Percentiles rank a stretch among this genome's conserved stretches.
Evolutionary conservation across 148 eudicot species (phyloP).

Genomic region (Rhododendron ovatum): DNA sequence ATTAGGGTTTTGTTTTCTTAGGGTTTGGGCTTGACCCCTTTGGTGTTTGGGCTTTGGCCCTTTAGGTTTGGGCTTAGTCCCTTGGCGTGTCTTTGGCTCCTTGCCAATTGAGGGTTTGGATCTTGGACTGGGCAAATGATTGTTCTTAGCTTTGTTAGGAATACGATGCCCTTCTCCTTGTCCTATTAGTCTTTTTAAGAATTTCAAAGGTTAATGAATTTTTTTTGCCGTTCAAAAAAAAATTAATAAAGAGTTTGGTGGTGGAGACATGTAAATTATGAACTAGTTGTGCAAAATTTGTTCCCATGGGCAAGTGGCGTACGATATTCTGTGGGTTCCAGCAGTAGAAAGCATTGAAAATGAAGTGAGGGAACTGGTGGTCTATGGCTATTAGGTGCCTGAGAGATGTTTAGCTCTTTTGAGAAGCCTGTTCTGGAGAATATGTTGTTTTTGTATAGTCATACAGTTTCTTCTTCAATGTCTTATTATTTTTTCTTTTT

Average conservation of each 20-base stretch:
- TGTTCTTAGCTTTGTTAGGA: no score
- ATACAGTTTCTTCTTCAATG: background rate
- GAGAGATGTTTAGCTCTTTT: background rate
- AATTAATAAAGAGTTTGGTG: background rate
- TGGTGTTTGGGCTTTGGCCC: no score
- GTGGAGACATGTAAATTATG: background rate
- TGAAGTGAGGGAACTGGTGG: background rate
- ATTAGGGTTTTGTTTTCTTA: no score
- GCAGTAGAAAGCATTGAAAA: background rate
- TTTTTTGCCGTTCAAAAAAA: no score
- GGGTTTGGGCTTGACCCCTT: no score
- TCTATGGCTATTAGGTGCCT: background rate
- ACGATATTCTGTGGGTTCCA: background rate
- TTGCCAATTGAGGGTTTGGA: no score
- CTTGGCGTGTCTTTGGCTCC: no score
- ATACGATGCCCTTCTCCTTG: no score
- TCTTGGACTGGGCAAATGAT: no score
- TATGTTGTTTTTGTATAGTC: background rate
- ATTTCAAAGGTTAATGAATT: no score
- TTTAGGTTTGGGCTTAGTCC: no score
- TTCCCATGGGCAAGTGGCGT: background rate
- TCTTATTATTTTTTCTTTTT: background rate
- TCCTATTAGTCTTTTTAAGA: no score
- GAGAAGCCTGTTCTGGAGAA: background rate
- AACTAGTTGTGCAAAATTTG: background rate